These are phyloP conservation scores for Globisporangium barbulae DNA, from an alignment of 352 stramenopile genomes.

Conservation along the genomic window DNA sequence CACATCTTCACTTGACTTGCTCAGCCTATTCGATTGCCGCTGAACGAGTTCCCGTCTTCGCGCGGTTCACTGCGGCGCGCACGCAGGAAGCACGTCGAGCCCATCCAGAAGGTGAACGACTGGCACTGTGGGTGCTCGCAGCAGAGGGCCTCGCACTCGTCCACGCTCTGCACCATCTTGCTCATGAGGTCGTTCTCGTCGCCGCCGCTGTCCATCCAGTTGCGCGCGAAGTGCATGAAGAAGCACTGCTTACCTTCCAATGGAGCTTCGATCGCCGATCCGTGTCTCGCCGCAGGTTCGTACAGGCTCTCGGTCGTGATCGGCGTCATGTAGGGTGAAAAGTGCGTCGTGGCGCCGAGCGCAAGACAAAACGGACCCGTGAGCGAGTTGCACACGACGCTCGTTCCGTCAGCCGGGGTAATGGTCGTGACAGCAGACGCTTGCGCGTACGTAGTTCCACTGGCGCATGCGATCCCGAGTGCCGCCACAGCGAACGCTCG, in stretches of 20 bases:
- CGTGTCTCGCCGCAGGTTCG: neutral
- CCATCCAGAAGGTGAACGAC: slow-evolving; percentile 73
- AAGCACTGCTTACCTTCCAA: slow-evolving; percentile 45
- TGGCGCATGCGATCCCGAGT: neutral
- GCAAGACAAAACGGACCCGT: slow-evolving; percentile 58
- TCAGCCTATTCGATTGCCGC: slow-evolving; percentile 37
- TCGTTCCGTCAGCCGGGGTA: slow-evolving; percentile 4
- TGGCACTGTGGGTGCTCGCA: slow-evolving; percentile 54
- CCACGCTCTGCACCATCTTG: slow-evolving; percentile 43
- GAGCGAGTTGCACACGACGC: slow-evolving; percentile 52
- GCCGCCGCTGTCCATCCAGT: slow-evolving; percentile 69
- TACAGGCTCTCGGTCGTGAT: slow-evolving; percentile 33
- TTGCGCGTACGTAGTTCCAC: neutral
- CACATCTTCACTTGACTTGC: neutral
- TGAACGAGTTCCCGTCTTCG: slow-evolving; percentile 54
- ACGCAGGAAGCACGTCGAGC: slow-evolving; percentile 67
- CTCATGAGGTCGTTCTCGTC: slow-evolving; percentile 63
- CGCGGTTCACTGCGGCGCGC: slow-evolving; percentile 35
- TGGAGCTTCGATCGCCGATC: neutral
- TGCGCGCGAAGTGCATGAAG: slow-evolving; percentile 58
- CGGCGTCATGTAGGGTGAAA: slow-evolving; percentile 58
- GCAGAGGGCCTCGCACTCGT: slow-evolving; percentile 66
- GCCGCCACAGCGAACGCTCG: neutral
- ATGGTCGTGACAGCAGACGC: neutral
- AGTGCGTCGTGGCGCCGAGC: slow-evolving; percentile 30